Evolutionary conservation across 1,284 basidiomycete species (phyloP), one percentile per base, ranked within the genome.

Genomic region (Cutaneotrichosporon arboriforme): DNA sequence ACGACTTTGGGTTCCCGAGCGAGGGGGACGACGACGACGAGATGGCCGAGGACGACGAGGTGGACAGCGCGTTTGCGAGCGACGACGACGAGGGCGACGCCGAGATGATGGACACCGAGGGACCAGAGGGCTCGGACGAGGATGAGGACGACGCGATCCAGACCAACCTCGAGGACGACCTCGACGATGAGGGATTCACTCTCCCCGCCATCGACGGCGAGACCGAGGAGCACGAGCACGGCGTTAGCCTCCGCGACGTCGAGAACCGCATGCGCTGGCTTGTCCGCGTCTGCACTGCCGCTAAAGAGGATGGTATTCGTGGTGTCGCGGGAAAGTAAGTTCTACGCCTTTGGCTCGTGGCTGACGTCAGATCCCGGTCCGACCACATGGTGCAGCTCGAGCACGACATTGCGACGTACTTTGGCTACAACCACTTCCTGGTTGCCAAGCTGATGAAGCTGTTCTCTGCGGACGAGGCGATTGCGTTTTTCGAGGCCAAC

Each of bases 401-500:
- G 26, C 79, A 84, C 39, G 91, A 97, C 66, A 90, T 97, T 65
- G 85, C 84, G 14, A 90, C 82, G 64, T 98, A 98, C 78, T 97
- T 97, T 72, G 96, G 96, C 40, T 98, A 99, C 78, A 98, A 97
- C 68, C 85, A 89, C 10, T 98, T 92, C 78, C 81, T 99, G 44
- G 84, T 88, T 3, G 89, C 93, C 70, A 97, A 97, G 77, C 79
- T 99, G 20, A 94, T 97, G 77, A 85, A 88, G 61, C 80, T 99
- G 33, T 98, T 99, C 77, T 83, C 90, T 4, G 85, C 93, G 7
- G 84, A 87, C 52, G 96, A 98, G 90, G 91, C 92, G 0, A 87
- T 98, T 58, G 92, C 96, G 65, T 98, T 98, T 76, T 98, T 98
- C 71, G 96, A 98, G 75, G 87, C 94, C 14, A 98, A 98, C 74